These are phyloP conservation scores for Pichia paraexigua DNA, from an alignment of 805 yeast genomes.

Conservation along the genomic window DNA sequence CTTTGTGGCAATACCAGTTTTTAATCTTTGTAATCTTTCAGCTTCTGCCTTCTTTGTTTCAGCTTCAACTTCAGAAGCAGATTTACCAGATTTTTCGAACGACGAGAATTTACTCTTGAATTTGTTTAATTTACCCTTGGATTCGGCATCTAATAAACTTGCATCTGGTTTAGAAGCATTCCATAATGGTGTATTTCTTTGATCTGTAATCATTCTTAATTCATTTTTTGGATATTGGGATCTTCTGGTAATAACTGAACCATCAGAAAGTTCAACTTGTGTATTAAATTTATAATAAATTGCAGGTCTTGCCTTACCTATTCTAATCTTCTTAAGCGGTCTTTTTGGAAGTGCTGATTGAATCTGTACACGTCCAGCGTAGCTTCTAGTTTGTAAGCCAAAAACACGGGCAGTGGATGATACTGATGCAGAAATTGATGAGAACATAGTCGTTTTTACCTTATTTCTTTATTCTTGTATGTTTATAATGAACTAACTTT, in stretches of 20 bases:
- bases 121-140: conserved; percentile 71
- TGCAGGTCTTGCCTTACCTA: conserved; percentile 91
- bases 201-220: conserved; percentile 78
- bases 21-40: conserved; percentile 24
- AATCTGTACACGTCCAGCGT: conserved; percentile 26
- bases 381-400: conserved; percentile 13
- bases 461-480: too few relatives aligned
- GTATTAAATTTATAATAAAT: conserved; percentile 87
- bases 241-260: conserved; percentile 76
- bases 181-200: conserved; percentile 82
- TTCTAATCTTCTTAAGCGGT: conserved; percentile 57
- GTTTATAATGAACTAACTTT: too few relatives aligned
- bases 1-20: conserved; percentile 22
- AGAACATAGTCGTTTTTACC: background rate
- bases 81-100: conserved; percentile 33
- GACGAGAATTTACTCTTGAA: conserved; percentile 61
- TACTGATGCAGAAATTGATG: background rate
- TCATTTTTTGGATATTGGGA: conserved; percentile 87
- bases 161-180: conserved; percentile 79
- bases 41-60: conserved; percentile 21
- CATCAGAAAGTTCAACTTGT: conserved; percentile 86
- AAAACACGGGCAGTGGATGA: background rate
- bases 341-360: conserved; percentile 33
- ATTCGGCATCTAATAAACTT: conserved; percentile 66
- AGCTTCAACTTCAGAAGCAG: conserved; percentile 22